Conservation (phyloP, 2,329 filamentous ascomycete species). For the Pseudocercospora macadamiae region DNA sequence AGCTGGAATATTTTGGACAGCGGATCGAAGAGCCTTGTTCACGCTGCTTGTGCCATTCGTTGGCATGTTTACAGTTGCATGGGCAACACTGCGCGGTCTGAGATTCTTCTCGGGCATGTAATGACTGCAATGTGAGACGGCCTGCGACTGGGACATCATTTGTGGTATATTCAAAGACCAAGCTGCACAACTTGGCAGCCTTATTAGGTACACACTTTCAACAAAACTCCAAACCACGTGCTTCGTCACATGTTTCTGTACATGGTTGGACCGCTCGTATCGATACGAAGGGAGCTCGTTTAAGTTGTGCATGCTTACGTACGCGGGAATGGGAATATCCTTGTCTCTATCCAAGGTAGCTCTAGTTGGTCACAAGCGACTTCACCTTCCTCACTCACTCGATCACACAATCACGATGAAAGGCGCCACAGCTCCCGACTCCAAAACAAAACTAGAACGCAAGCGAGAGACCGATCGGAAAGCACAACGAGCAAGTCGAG, state of each 20-base stretch:
- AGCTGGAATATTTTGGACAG: background rate
- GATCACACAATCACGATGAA: background rate
- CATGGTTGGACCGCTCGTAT: no score
- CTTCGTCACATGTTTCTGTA: no score
- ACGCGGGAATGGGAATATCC: no score
- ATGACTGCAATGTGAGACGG: no score
- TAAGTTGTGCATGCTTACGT: no score
- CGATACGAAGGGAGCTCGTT: no score
- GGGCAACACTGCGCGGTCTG: background rate
- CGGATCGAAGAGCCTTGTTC: background rate
- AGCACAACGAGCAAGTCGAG: conserved; percentile 8
- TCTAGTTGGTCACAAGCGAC: no score
- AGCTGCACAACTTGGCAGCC: background rate
- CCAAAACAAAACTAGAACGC: conserved; percentile 22
- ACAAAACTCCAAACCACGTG: background rate
- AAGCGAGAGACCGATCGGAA: background rate
- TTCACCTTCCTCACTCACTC: background rate
- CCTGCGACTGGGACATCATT: no score
- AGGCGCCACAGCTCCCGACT: background rate
- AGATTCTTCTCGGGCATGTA: background rate
- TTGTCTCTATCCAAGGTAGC: no score
- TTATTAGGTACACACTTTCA: no score
- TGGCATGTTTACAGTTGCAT: background rate
- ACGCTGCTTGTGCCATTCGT: background rate
- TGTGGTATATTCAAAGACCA: background rate